Conservation (phyloP, 805 yeast genomes). For the Metschnikowia lochheadii region DNA sequence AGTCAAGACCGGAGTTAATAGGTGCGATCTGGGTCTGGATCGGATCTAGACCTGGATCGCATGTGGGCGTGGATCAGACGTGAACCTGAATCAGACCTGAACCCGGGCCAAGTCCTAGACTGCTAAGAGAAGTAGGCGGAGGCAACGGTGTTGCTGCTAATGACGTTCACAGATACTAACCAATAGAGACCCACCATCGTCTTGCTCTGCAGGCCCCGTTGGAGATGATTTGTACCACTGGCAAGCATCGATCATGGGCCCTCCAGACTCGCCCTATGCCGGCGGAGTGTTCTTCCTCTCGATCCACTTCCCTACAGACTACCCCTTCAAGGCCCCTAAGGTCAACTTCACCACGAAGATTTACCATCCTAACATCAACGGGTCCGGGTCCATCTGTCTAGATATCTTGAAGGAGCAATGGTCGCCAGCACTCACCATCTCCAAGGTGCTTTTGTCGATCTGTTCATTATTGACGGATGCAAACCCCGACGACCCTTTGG, state of each 20-base stretch:
- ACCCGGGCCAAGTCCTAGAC: no score
- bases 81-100: no score
- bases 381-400: constrained; percentile 92
- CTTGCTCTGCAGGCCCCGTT: constrained; percentile 98
- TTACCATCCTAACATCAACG: constrained; percentile 95
- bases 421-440: constrained; percentile 97
- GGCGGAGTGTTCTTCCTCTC: constrained; percentile 96
- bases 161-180: constrained; percentile 12
- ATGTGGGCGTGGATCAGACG: no score
- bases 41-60: no score
- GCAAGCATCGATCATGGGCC: constrained; percentile 99
- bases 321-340: constrained; percentile 98
- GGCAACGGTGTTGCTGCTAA: neutral
- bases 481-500: constrained; percentile 98
- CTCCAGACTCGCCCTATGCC: constrained; percentile 83
- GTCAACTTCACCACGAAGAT: constrained; percentile 84
- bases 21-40: no score
- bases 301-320: constrained; percentile 97
- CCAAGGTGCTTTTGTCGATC: constrained; percentile 90
- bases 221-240: constrained; percentile 98
- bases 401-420: constrained; percentile 97
- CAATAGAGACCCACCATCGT: constrained; percentile 92
- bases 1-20: no score
- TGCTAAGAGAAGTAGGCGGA: no score
- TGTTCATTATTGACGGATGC: constrained; percentile 97